Evolutionary conservation across 305 asterid species (phyloP).

Genomic region (Salvia sclarea): DNA sequence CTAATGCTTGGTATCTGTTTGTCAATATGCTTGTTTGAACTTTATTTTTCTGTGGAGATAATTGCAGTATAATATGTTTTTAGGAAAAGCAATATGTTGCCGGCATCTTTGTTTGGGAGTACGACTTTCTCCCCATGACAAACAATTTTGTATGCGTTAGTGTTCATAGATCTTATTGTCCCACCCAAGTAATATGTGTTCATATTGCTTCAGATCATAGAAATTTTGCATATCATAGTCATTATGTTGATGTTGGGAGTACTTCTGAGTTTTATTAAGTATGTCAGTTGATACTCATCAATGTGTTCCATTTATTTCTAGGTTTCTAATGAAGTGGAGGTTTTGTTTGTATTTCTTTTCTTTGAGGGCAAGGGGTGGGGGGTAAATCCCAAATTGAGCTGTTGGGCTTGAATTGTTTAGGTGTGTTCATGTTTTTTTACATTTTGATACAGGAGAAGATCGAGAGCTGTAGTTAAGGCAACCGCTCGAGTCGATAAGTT

Average conservation of each 20-base stretch:
- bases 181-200: neutral
- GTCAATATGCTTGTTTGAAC: slow-evolving; percentile 41
- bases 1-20: slow-evolving; percentile 26
- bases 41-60: neutral
- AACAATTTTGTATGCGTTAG: neutral
- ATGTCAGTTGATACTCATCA: slow-evolving; percentile 14
- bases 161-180: neutral
- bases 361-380: neutral
- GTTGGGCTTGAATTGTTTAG: slow-evolving; percentile 6
- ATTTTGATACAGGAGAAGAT: slow-evolving; percentile 63
- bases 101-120: neutral
- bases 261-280: neutral
- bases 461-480: slow-evolving; percentile 70
- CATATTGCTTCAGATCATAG: slow-evolving; percentile 2
- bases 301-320: neutral
- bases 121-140: neutral
- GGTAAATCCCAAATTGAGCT: neutral
- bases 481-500: slow-evolving; percentile 87
- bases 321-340: neutral
- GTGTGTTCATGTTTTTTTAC: slow-evolving; percentile 21
- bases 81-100: neutral
- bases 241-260: slow-evolving; percentile 10
- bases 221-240: slow-evolving; percentile 18
- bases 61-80: slow-evolving; percentile 3
- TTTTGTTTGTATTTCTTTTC: neutral